phyloP scores from a whole-genome alignment of 352 stramenopile genomes.

The Globisporangium barbulae region DNA sequence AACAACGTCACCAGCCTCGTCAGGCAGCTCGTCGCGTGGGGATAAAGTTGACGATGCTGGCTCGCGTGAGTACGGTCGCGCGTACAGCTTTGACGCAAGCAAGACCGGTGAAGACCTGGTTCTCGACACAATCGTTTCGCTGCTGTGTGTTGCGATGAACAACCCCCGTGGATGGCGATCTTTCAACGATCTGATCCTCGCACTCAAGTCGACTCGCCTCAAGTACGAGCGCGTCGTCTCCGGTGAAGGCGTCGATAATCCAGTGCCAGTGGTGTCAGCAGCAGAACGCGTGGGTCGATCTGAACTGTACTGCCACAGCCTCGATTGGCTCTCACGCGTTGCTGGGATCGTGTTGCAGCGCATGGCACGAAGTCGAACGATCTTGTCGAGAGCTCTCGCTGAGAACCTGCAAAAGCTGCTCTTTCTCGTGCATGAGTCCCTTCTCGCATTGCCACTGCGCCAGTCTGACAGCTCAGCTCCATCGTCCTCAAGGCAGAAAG shows the following conservation, averaged over 20 bases:
- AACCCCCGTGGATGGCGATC: constrained; percentile 56
- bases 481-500: not conserved
- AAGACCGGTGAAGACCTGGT: constrained; percentile 81
- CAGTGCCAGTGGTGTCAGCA: constrained; percentile 12
- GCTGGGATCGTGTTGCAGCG: constrained; percentile 72
- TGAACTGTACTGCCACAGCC: constrained; percentile 36
- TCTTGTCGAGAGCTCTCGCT: constrained; percentile 62
- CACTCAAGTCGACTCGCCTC: constrained; percentile 52
- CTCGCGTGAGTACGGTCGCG: constrained; percentile 24
- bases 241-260: not conserved
- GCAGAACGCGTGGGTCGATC: constrained; percentile 22
- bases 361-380: constrained; percentile 71
- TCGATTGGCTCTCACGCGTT: constrained; percentile 68
- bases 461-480: constrained; percentile 4
- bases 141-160: constrained; percentile 71
- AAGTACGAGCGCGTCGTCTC: constrained; percentile 43
- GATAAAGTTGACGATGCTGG: constrained; percentile 4
- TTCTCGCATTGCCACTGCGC: constrained; percentile 38
- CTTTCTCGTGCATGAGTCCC: constrained; percentile 60
- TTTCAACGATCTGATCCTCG: constrained; percentile 64
- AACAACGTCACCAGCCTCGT: too few relatives aligned
- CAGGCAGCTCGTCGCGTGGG: not conserved
- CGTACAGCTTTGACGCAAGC: constrained; percentile 61
- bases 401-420: constrained; percentile 82
- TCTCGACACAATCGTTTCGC: constrained; percentile 78